Evolutionary conservation across 2,329 filamentous ascomycete genomes (phyloP).

Genomic region (Arthrobotrys conoides): DNA sequence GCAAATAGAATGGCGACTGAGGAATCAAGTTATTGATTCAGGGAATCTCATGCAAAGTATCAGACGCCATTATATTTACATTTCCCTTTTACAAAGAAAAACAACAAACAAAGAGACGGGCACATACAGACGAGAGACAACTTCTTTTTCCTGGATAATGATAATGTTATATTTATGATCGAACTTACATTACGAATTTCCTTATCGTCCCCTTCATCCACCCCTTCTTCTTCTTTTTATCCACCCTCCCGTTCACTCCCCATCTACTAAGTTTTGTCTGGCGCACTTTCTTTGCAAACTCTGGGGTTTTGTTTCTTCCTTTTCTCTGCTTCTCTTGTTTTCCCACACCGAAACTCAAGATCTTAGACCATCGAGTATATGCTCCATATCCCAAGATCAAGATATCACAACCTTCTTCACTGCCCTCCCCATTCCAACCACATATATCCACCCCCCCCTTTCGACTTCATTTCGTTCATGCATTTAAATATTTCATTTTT

Average conservation of each 20-base stretch:
- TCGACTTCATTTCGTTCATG: too few relatives aligned
- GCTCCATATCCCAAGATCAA: background rate
- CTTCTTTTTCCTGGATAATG: background rate
- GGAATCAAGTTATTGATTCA: slow-evolving; percentile 67
- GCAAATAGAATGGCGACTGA: slow-evolving; percentile 70
- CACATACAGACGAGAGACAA: too few relatives aligned
- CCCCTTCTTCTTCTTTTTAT: background rate
- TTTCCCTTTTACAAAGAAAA: too few relatives aligned
- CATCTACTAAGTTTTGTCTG: background rate
- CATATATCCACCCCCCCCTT: background rate
- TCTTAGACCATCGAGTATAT: background rate
- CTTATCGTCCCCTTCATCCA: background rate
- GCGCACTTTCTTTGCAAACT: too few relatives aligned
- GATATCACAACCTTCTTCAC: background rate
- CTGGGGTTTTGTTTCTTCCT: background rate
- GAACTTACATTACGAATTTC: background rate
- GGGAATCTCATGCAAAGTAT: too few relatives aligned
- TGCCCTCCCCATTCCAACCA: too few relatives aligned
- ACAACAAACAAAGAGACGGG: too few relatives aligned
- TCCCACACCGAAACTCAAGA: background rate
- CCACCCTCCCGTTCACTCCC: too few relatives aligned
- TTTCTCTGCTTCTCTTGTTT: background rate
- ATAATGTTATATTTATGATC: background rate
- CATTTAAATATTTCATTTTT: too few relatives aligned
- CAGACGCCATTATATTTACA: too few relatives aligned